These are phyloP conservation scores for Centaurea solstitialis DNA, from an alignment of 129 eudicot species.

Conservation along the genomic window DNA sequence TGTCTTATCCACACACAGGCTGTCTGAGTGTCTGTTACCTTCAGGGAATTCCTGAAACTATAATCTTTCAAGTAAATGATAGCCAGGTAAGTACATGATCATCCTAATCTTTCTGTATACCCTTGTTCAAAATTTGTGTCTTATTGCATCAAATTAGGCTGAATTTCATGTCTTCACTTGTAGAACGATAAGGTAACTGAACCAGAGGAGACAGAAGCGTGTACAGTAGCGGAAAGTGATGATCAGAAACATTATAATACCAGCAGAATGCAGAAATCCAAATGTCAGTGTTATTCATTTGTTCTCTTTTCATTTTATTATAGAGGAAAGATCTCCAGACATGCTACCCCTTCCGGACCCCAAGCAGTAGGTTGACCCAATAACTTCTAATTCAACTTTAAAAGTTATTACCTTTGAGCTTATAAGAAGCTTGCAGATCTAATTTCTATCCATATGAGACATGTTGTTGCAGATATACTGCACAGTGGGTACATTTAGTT, in stretches of 20 bases:
- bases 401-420: background rate
- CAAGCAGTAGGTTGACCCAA: background rate
- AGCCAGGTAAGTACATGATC: constrained; percentile 28
- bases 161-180: constrained; percentile 1
- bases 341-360: background rate
- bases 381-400: background rate
- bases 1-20: background rate
- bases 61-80: constrained; percentile 22
- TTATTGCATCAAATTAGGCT: background rate
- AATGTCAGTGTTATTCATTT: constrained; percentile 34
- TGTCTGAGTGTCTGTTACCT: constrained; percentile 7
- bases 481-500: too few species aligned
- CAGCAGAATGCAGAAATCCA: constrained; percentile 28
- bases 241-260: constrained; percentile 25
- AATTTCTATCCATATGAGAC: background rate
- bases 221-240: constrained; percentile 23
- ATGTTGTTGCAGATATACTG: too few species aligned
- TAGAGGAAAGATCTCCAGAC: background rate
- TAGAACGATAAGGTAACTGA: constrained; percentile 30
- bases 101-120: background rate
- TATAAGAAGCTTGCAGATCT: too few species aligned
- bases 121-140: background rate
- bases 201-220: constrained; percentile 22
- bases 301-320: background rate
- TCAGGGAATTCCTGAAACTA: constrained; percentile 38